Base-by-base conservation (phyloP, 768 basidiomycete genomes). In the Dictyophora rubrovolvata region DNA sequence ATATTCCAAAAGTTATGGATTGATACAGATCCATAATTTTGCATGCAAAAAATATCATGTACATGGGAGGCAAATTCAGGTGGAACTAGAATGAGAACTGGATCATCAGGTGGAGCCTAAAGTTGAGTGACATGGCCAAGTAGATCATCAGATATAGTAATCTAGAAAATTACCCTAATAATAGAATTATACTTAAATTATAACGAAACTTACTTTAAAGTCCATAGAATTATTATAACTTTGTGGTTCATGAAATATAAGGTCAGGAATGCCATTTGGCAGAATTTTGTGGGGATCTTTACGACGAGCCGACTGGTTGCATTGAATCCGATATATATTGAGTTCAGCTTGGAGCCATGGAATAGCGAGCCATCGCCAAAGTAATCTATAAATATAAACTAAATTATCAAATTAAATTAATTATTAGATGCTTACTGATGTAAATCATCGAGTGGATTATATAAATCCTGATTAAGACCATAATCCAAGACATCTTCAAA, bases 361-460 rank as follows among this genome's bases (percentile, higher is more conserved):
- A 42, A 77, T 73, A 2, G 69, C 67, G 1, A 78, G 36, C 71
- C 72, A 79, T 0, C 67, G 68, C 49, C 78, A 78, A 0, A 76
- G 59, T 21, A 75, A 62, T 0, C 77, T 77, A 51, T 16, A 4
- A 28, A 50, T 9, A 16, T 17, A 14, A 22, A 42, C 33, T 28
- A 7, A 28, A 7, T 28, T 2, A 28, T 28, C 28, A 28, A 7
- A 28, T 28, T 28, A 3, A 28, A 2, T 28, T 28, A n/a, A 28
- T 28, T 7, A 28, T 7, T 28, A 28, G 28, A 28, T 3, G 7
- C 28, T 28, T 35, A 59, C 61, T 18, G 20, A 16, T 60, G 52
- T 14, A 52, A 14, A 28, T 46, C 23, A 54, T 56, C 22, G 33
- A 21, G 18, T 35, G 51, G 55, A 35, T 54, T 36, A 50, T 48